These are phyloP conservation scores for Tolypocladium tundrense DNA, from an alignment of 2,329 filamentous ascomycete genomes.

Conservation along the genomic window DNA sequence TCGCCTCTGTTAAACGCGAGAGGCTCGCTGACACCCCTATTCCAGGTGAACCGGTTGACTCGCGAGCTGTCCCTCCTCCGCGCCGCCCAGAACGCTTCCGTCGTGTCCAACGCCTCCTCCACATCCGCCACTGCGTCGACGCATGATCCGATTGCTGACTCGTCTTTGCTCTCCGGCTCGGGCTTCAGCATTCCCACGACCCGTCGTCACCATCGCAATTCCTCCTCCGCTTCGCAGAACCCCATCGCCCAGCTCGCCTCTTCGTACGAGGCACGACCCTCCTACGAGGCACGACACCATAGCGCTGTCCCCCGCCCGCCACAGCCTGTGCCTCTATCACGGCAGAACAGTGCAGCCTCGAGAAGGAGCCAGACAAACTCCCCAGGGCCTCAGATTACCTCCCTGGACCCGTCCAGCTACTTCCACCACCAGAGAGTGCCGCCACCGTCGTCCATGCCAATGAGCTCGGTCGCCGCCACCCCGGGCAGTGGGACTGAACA, in stretches of 20 bases:
- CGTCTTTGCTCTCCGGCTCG: conserved; percentile 45
- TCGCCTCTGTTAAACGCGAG: neutral
- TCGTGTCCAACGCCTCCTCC: conserved; percentile 55
- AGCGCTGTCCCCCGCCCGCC: conserved; percentile 31
- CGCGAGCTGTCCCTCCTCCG: conserved; percentile 82
- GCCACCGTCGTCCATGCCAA: conserved; percentile 17
- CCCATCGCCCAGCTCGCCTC: conserved; percentile 26
- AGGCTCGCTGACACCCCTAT: neutral
- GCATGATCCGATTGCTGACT: conserved; percentile 36
- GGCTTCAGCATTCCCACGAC: conserved; percentile 46
- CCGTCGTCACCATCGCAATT: conserved; percentile 47
- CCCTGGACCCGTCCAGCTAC: conserved; percentile 33
- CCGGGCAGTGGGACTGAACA: conserved; percentile 29
- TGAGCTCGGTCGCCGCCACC: conserved; percentile 30
- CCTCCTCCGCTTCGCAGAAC: conserved; percentile 46
- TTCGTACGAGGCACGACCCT: conserved; percentile 22
- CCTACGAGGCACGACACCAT: conserved; percentile 22
- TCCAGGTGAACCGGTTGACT: conserved; percentile 80
- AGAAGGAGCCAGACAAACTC: conserved; percentile 41
- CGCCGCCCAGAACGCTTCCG: conserved; percentile 55
- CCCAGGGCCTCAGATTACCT: conserved; percentile 32
- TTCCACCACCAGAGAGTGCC: conserved; percentile 37
- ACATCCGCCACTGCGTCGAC: conserved; percentile 43
- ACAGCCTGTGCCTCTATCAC: conserved; percentile 33
- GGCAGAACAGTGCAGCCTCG: conserved; percentile 46